Evolutionary conservation across 148 eudicot species (phyloP), one percentile per base, ranked within the genome.

Genomic region (Bassia scoparia): DNA sequence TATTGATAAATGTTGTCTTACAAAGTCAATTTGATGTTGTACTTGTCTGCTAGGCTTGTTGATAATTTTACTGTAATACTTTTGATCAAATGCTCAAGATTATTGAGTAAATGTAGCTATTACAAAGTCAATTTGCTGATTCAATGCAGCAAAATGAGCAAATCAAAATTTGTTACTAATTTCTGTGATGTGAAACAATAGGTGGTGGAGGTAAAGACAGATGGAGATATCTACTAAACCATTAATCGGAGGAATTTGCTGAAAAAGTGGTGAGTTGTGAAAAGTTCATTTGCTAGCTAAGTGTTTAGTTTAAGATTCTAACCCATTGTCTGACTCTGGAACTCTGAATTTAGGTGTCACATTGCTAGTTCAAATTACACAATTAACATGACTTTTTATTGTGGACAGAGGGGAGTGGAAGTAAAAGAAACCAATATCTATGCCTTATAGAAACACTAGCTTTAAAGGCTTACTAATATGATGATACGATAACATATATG

Each of bases 201-300:
- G 99, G 99, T 90, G 70, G 97, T 95, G 55, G 97, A 95, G 84
- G 97, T 95, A 69, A 89, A 74, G 74, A 81, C 90, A 27, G 66
- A 84, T 76, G 97, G 99, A 29, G 79, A 83, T 95, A 54, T 91
- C 96, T 23, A 95, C 88, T 15, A 84, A 89, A 86, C 86, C 76
- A 89, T 95, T 50, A 83, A 81, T 71, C 85, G 97, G 80, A 78
- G 97, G 78, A 88, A 86, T 62, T 76, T 95, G 75, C 72, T 95
- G 74, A 95, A 92, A 80, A 29, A 90, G 99, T 72, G 96, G 99
- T 95, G 85, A 84, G 97, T 75, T 43, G 15, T 46, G 59, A 27
- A 34, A 52, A 3, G 14, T 48, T 73, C 21, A 10, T 64, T 55
- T 46, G 66, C 34, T 61, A 27, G 7, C 60, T 29, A 27, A 23